Percentiles rank a stretch among this genome's conserved stretches.
These are phyloP conservation scores for Zoysia japonica DNA, from an alignment of 176 grass and related monocot genomes.

Conservation along the genomic window DNA sequence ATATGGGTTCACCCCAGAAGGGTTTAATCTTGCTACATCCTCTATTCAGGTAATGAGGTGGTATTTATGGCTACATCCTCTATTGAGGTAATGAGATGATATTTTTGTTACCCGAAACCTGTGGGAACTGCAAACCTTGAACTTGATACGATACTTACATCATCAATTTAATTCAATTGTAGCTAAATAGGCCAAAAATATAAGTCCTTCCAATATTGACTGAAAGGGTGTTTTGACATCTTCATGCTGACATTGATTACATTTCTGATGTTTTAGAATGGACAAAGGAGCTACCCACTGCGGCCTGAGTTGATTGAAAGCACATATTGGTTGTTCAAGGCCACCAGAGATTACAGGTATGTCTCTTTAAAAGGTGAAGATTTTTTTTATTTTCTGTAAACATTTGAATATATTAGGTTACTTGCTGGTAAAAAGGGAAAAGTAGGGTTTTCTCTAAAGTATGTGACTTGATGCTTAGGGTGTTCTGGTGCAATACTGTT, in stretches of 20 bases:
- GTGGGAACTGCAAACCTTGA: neutral
- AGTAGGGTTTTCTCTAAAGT: neutral
- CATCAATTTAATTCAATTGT: neutral
- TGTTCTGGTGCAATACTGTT: neutral
- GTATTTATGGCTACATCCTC: constrained; percentile 70
- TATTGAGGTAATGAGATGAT: constrained; percentile 59
- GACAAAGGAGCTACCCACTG: constrained; percentile 88
- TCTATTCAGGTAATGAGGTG: constrained; percentile 65
- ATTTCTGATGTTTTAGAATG: constrained; percentile 54
- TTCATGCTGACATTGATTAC: constrained; percentile 20
- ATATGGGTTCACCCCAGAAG: constrained; percentile 95
- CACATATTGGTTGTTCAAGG: constrained; percentile 97
- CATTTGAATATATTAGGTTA: neutral
- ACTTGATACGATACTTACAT: constrained; percentile 8
- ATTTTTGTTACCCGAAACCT: constrained; percentile 15
- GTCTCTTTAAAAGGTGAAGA: constrained; percentile 52
- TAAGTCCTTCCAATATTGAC: neutral
- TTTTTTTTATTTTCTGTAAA: constrained; percentile 18
- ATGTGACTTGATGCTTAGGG: neutral
- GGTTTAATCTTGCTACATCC: constrained; percentile 93
- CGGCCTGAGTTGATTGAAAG: constrained; percentile 97
- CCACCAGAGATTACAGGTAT: constrained; percentile 96
- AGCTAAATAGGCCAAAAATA: constrained; percentile 1
- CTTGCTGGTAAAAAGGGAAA: constrained; percentile 1
- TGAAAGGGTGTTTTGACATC: constrained; percentile 22